A percentile compares a stretch with the other conserved stretches of the same genome.
These are phyloP conservation scores for Fusarium duplospermum DNA, from an alignment of 2,329 filamentous ascomycete species.

Conservation along the genomic window DNA sequence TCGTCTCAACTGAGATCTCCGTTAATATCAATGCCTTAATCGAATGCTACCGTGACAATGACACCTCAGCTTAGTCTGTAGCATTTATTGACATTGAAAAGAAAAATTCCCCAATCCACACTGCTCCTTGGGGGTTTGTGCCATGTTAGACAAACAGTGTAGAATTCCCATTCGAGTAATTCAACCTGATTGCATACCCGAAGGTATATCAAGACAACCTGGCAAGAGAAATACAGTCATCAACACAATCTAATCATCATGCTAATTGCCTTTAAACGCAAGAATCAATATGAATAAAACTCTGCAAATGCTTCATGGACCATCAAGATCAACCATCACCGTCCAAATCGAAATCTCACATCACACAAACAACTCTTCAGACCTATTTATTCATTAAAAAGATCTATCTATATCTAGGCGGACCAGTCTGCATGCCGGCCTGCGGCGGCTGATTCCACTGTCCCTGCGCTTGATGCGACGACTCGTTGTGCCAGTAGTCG, in stretches of 20 bases:
- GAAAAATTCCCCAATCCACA: background rate
- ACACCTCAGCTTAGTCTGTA: background rate
- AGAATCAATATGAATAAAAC: no score
- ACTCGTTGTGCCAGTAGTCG: constrained; percentile 30
- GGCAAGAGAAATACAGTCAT: no score
- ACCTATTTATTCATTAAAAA: background rate
- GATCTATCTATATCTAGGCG: constrained; percentile 24
- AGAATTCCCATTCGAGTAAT: no score
- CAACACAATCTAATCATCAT: no score
- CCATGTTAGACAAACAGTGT: background rate
- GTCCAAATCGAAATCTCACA: no score
- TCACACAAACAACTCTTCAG: background rate
- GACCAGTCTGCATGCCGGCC: constrained; percentile 1
- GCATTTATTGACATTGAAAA: background rate
- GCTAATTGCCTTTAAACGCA: no score
- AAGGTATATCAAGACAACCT: no score
- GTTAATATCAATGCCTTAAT: background rate
- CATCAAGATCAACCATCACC: background rate
- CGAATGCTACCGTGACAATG: background rate
- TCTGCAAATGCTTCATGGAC: no score
- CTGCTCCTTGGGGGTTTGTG: background rate
- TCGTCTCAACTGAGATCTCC: background rate
- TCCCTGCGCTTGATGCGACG: constrained; percentile 6
- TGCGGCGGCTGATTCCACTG: constrained; percentile 15
- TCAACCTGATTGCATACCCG: no score